Conservation (phyloP, 1,284 basidiomycete species). For the Naganishia liquefaciens region DNA sequence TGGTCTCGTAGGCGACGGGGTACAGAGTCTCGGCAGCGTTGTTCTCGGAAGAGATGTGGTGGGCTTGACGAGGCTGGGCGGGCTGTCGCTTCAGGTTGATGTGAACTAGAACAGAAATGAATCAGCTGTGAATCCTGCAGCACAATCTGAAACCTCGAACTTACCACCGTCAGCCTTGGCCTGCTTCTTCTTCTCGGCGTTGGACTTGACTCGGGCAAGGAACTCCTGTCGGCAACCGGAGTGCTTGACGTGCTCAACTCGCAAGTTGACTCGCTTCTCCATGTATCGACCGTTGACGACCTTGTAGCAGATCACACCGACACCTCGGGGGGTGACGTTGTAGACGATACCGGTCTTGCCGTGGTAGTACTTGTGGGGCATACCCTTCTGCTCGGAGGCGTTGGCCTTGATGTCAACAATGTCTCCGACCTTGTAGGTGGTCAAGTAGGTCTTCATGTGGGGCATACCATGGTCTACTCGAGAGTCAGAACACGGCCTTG, state of each 20-base stretch:
- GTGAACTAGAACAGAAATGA: conserved; percentile 61
- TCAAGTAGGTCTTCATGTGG: conserved; percentile 89
- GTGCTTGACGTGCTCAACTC: conserved; percentile 96
- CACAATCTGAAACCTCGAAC: conserved; percentile 51
- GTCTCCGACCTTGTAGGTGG: conserved; percentile 91
- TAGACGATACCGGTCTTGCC: conserved; percentile 88
- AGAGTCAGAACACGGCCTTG: background rate
- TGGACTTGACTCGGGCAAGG: conserved; percentile 91
- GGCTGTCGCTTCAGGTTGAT: conserved; percentile 85
- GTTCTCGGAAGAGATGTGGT: conserved; percentile 69
- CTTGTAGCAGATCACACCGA: conserved; percentile 98
- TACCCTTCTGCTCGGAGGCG: conserved; percentile 98
- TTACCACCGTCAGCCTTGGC: conserved; percentile 86
- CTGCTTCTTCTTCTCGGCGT: conserved; percentile 79
- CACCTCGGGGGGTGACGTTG: conserved; percentile 92
- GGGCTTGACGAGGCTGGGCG: conserved; percentile 76
- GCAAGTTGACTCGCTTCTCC: conserved; percentile 99
- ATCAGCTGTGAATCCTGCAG: conserved; percentile 2
- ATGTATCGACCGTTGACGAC: conserved; percentile 98
- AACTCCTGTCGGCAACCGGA: conserved; percentile 99
- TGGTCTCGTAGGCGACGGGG: conserved; percentile 70
- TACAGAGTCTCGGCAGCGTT: conserved; percentile 92
- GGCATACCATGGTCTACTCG: conserved; percentile 81
- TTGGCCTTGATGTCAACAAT: conserved; percentile 99
- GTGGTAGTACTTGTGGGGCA: conserved; percentile 57